These are phyloP conservation scores for Akanthomyces uredinophilus DNA, from an alignment of 2,329 filamentous ascomycete genomes.

Conservation along the genomic window DNA sequence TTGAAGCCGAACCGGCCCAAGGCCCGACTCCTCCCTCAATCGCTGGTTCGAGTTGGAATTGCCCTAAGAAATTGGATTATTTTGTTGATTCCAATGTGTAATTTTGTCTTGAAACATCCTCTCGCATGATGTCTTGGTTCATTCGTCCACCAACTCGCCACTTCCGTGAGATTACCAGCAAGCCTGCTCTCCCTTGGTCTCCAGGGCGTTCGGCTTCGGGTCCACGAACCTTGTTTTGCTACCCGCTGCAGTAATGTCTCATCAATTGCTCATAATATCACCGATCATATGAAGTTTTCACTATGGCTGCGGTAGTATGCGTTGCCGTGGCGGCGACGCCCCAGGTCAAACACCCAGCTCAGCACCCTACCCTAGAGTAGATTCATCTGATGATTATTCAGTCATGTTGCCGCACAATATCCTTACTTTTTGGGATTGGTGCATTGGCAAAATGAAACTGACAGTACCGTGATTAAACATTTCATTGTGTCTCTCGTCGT, in stretches of 20 bases:
- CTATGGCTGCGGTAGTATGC: background rate
- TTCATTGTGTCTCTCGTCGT: no score
- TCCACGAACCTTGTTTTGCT: background rate
- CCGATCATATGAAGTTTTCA: background rate
- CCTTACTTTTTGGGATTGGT: no score
- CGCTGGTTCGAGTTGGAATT: no score
- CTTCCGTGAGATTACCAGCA: background rate
- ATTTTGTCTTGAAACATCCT: background rate
- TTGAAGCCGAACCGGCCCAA: background rate
- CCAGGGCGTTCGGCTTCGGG: background rate
- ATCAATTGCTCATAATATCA: background rate
- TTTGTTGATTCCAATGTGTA: background rate
- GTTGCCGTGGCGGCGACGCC: background rate
- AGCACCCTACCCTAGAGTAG: background rate
- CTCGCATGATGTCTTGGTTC: background rate
- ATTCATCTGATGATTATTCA: background rate
- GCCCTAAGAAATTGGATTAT: no score
- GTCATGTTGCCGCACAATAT: no score
- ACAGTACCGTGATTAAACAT: no score
- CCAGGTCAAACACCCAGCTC: no score
- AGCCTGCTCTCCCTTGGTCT: background rate
- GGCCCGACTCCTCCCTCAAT: background rate
- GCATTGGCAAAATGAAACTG: no score
- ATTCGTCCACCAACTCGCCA: background rate
- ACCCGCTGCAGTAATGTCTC: background rate